Evolutionary conservation across 176 grass and related monocot species (phyloP), one percentile per base, ranked within the genome.

Genomic region (Carex pumila): DNA sequence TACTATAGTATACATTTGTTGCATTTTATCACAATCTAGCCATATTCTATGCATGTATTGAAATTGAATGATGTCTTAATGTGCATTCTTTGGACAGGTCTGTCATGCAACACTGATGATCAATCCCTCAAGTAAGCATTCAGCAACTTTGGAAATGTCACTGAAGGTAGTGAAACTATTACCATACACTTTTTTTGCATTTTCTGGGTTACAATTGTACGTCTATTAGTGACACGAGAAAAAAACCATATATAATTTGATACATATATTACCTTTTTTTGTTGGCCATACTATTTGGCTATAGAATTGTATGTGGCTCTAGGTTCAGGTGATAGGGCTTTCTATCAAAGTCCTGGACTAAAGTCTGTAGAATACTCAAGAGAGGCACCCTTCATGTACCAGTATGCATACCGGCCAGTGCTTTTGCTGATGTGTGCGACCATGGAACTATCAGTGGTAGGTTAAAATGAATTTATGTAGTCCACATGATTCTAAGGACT

Each of bases 41-140:
- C 55, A 2, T 45, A 32, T 30, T 77, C 22, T 54, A 32, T 34
- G 72, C 22, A 55, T 80, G 18, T 52, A n/a, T n/a, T n/a, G n/a
- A n/a, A n/a, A 66, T 68, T 82, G 18, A 43, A 50, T 86, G 73
- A 9, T 79, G 62, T 71, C 37, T 61, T 79, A 14, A 30, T 58
- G 18, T 79, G n/a, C 2, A 52, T 11, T 32, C 52, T 0, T 14
- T 52, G 6, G 25, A 79, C 89, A 95, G 96, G 91, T 60, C 89
- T 94, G 59, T 87, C 90, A 4, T 99, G 22, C 18, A 13, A 18
- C 25, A 89, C 85, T 12, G 78, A 92, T 36, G 93, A 99, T 3
- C 11, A 85, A 0, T 31, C 67, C 0, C 88, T 99, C 53, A 89
- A 7, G 71, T 78, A 94, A 0, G 93, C 93, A 2, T 99, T 96